A percentile compares a stretch with the other conserved stretches of the same genome.
Evolutionary conservation across 2,329 filamentous ascomycete species (phyloP).

Genomic region (Exserohilum rostratum): DNA sequence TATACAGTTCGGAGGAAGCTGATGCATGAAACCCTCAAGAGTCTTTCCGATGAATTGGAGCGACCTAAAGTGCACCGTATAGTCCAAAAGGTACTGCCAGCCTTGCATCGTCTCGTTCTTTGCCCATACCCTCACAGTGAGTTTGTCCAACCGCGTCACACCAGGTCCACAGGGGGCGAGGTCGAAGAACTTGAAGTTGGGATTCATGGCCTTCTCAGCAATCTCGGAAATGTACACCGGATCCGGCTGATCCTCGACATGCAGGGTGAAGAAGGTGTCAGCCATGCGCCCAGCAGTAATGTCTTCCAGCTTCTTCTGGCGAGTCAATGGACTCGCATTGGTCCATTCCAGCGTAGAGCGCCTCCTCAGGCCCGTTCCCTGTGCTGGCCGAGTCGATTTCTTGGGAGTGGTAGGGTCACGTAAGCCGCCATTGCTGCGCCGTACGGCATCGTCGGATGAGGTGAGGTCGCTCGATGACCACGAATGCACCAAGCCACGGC

Average conservation of each 20-base stretch:
- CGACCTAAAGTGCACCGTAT: conserved; percentile 71
- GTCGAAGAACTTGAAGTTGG: conserved; percentile 86
- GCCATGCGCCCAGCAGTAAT: conserved; percentile 74
- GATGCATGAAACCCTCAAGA: conserved; percentile 66
- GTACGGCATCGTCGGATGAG: conserved; percentile 29
- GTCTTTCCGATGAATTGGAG: conserved; percentile 79
- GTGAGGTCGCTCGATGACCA: conserved; percentile 63
- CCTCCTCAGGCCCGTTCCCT: conserved; percentile 53
- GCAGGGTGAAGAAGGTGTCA: conserved; percentile 89
- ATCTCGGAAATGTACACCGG: conserved; percentile 92
- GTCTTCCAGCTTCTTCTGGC: conserved; percentile 79
- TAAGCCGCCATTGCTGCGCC: conserved; percentile 31
- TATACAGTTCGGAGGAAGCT: conserved; percentile 80
- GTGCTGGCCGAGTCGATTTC: conserved; percentile 40
- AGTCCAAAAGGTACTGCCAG: conserved; percentile 72
- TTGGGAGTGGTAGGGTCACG: conserved; percentile 27
- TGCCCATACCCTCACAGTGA: conserved; percentile 78
- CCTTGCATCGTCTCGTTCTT: conserved; percentile 59
- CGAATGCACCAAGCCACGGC: conserved; percentile 60
- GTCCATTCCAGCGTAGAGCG: conserved; percentile 69
- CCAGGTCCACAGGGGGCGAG: conserved; percentile 66
- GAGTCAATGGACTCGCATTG: conserved; percentile 61
- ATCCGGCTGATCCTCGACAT: conserved; percentile 67
- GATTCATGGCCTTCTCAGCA: conserved; percentile 81
- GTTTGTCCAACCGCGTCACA: conserved; percentile 68